These are phyloP conservation scores for Saccharomyces hybrid DNA, from an alignment of 1,139 yeast genomes.

Conservation along the genomic window DNA sequence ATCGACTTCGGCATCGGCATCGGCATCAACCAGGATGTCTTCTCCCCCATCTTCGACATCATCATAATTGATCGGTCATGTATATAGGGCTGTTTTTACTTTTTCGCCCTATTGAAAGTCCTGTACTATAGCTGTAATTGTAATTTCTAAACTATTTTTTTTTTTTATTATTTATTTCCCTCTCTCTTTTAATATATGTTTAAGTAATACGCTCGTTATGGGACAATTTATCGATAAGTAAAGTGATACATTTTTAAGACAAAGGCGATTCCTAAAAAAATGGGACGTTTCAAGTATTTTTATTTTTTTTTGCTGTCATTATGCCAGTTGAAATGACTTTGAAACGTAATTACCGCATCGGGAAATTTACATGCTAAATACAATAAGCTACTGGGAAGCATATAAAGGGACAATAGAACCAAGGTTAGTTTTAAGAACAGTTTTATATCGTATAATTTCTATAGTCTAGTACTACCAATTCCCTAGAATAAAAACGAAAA, in stretches of 20 bases:
- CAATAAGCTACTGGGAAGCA: slow-evolving; percentile 2
- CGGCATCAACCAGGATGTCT: slow-evolving; percentile 1
- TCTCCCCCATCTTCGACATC: background rate
- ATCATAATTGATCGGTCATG: background rate
- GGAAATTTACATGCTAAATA: slow-evolving; percentile 13
- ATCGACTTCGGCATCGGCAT: slow-evolving; percentile 4
- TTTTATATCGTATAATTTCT: background rate
- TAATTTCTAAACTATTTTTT: background rate
- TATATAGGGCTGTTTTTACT: slow-evolving; percentile 1
- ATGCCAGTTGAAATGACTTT: slow-evolving; percentile 3
- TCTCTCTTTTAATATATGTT: background rate
- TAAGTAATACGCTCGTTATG: background rate
- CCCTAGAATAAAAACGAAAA: background rate
- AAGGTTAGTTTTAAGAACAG: slow-evolving; percentile 13
- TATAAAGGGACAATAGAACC: slow-evolving; percentile 6
- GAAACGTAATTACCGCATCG: slow-evolving; percentile 13
- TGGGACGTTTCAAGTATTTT: background rate
- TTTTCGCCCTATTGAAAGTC: background rate
- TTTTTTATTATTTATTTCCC: background rate
- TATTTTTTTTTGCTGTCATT: background rate
- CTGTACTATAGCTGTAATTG: background rate
- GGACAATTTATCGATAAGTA: background rate
- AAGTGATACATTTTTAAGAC: background rate
- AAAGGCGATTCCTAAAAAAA: background rate
- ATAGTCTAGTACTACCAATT: background rate